Conservation (phyloP, 148 eudicot genomes). For the Heliosperma pusillum region DNA sequence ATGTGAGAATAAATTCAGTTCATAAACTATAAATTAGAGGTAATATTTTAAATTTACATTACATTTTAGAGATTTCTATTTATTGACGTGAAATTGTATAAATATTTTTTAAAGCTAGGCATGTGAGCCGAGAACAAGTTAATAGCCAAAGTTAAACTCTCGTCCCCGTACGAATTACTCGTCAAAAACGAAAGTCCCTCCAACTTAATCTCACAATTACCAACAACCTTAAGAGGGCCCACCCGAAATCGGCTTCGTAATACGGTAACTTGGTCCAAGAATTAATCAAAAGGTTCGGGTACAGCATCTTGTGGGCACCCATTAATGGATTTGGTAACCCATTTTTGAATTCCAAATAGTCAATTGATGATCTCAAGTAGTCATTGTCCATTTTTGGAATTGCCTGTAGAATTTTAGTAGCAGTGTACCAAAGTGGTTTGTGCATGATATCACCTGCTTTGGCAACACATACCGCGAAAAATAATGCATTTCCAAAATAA, state of each 20-base stretch:
- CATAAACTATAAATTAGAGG: too few relatives aligned
- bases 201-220: conserved; percentile 24
- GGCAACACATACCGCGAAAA: conserved; percentile 24
- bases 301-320: conserved; percentile 22
- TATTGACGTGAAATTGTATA: conserved; percentile 15
- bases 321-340: conserved; percentile 1
- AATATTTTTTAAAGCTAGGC: conserved; percentile 21
- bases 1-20: too few relatives aligned
- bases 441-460: conserved; percentile 19
- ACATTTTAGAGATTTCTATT: too few relatives aligned
- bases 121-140: conserved; percentile 27
- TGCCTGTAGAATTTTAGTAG: conserved; percentile 21
- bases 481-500: conserved; percentile 34
- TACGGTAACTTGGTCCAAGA: conserved; percentile 33
- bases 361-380: conserved; percentile 31
- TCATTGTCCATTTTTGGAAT: conserved; percentile 17
- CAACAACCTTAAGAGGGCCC: conserved; percentile 36
- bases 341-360: conserved; percentile 27
- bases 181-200: conserved; percentile 30
- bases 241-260: conserved; percentile 34
- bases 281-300: conserved; percentile 32
- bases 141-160: conserved; percentile 23
- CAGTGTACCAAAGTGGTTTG: conserved; percentile 29
- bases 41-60: too few relatives aligned
- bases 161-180: conserved; percentile 17